Percentiles rank a stretch among this genome's conserved stretches.
phyloP scores from a whole-genome alignment of 1,139 yeast species.

The Suhomyces taliae region DNA sequence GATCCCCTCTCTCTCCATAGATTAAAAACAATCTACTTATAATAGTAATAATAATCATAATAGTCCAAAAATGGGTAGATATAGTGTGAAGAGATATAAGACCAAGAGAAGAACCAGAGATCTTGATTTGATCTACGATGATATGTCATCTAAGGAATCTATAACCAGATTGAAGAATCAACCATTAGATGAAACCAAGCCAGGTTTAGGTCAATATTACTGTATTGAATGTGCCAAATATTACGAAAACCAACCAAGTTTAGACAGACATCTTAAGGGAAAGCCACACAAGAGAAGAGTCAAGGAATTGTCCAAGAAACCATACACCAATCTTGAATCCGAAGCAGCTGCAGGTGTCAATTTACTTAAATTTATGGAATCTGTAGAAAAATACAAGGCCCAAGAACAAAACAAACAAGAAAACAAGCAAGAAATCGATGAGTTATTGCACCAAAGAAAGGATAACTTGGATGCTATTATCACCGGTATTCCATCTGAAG shows the following conservation, averaged over 20 bases:
- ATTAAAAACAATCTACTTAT: not conserved
- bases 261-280: constrained; percentile 68
- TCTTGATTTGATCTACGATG: constrained; percentile 78
- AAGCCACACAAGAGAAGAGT: constrained; percentile 87
- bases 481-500: constrained; percentile 33
- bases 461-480: constrained; percentile 44
- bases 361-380: constrained; percentile 61
- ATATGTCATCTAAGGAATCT: constrained; percentile 62
- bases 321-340: constrained; percentile 85
- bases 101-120: constrained; percentile 85
- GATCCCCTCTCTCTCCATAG: not conserved
- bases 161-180: constrained; percentile 71
- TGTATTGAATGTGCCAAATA: constrained; percentile 94
- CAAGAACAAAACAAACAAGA: constrained; percentile 40
- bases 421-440: constrained; percentile 38
- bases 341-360: constrained; percentile 88
- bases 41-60: not conserved
- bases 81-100: constrained; percentile 71
- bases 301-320: constrained; percentile 70
- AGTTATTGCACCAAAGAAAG: constrained; percentile 37
- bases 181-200: constrained; percentile 82
- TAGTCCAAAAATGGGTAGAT: constrained; percentile 67
- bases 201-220: constrained; percentile 93
- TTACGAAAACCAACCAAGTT: constrained; percentile 74
- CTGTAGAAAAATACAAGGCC: constrained; percentile 57